Evolutionary conservation across 768 basidiomycete genomes (phyloP).

Genomic region (Amanita muscaria): DNA sequence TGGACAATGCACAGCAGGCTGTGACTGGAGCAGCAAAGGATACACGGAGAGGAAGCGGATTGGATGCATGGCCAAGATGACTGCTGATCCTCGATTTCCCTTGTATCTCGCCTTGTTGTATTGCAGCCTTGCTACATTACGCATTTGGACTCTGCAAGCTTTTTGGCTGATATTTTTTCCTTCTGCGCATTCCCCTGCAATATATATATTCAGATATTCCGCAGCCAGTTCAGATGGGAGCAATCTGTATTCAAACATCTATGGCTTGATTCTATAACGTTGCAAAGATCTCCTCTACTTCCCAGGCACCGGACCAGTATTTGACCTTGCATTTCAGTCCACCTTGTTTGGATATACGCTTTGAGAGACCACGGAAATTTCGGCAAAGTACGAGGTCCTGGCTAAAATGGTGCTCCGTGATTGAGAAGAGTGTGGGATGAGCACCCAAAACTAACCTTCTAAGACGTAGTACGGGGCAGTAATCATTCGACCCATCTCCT

Average conservation of each 20-base stretch:
- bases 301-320: conserved; percentile 95
- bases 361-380: conserved; percentile 67
- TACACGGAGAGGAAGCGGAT: conserved; percentile 48
- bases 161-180: conserved; percentile 2
- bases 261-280: conserved; percentile 28
- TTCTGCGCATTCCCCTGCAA: conserved; percentile 8
- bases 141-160: conserved; percentile 7
- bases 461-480: conserved; percentile 83
- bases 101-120: background rate
- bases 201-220: conserved; percentile 14
- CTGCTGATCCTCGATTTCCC: background rate
- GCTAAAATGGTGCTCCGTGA: conserved; percentile 29
- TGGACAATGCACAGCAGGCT: conserved; percentile 31
- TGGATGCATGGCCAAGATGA: conserved; percentile 75
- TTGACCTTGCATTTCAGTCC: conserved; percentile 67
- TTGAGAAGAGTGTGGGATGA: background rate
- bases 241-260: too few relatives aligned
- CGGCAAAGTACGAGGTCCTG: conserved; percentile 82
- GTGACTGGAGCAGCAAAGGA: conserved; percentile 39
- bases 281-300: conserved; percentile 79
- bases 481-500: conserved; percentile 94
- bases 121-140: conserved; percentile 7
- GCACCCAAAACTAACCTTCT: conserved; percentile 61
- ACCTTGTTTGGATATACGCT: conserved; percentile 69
- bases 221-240: too few relatives aligned